phyloP scores from a whole-genome alignment of 1,284 basidiomycete species.

The Ustilago trichophora region DNA sequence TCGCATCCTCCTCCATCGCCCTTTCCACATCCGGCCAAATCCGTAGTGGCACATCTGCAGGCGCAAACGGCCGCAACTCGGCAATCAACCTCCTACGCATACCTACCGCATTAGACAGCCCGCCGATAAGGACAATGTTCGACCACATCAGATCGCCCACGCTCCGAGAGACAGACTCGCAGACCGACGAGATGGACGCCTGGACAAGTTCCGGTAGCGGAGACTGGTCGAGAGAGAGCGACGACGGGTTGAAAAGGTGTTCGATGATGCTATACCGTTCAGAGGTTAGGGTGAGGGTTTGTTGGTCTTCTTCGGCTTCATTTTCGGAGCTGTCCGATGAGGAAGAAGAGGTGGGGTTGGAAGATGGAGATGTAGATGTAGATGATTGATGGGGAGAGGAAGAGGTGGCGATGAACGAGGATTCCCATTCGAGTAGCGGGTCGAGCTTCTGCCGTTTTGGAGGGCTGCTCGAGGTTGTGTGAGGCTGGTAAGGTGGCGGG shows the following conservation, averaged over 20 bases:
- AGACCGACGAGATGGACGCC: slow-evolving; percentile 71
- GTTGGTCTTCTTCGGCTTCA: slow-evolving; percentile 71
- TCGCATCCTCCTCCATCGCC: slow-evolving; percentile 1
- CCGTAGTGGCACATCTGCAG: slow-evolving; percentile 34
- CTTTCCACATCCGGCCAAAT: slow-evolving; percentile 10
- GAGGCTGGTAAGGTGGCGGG: neutral
- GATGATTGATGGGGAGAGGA: no score
- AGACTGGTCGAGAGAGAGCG: slow-evolving; percentile 78
- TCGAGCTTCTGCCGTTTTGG: neutral
- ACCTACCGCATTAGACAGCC: slow-evolving; percentile 78
- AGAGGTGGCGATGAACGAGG: slow-evolving; percentile 31
- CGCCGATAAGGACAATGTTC: slow-evolving; percentile 88
- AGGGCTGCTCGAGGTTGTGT: neutral
- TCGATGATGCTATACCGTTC: slow-evolving; percentile 91
- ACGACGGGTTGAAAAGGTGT: slow-evolving; percentile 73
- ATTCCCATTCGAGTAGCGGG: slow-evolving; percentile 24
- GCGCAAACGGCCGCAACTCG: slow-evolving; percentile 45
- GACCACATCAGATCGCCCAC: slow-evolving; percentile 88
- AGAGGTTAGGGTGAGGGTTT: slow-evolving; percentile 84
- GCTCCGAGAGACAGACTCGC: slow-evolving; percentile 67
- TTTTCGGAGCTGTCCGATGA: slow-evolving; percentile 1
- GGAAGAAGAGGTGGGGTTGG: neutral
- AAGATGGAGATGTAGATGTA: neutral
- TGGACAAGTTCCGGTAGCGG: slow-evolving; percentile 81
- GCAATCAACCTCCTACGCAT: slow-evolving; percentile 76